A percentile compares a stretch with the other conserved stretches of the same genome.
Evolutionary conservation across 2,329 filamentous ascomycete species (phyloP).

Genomic region (Ambrosiella cleistominuta): DNA sequence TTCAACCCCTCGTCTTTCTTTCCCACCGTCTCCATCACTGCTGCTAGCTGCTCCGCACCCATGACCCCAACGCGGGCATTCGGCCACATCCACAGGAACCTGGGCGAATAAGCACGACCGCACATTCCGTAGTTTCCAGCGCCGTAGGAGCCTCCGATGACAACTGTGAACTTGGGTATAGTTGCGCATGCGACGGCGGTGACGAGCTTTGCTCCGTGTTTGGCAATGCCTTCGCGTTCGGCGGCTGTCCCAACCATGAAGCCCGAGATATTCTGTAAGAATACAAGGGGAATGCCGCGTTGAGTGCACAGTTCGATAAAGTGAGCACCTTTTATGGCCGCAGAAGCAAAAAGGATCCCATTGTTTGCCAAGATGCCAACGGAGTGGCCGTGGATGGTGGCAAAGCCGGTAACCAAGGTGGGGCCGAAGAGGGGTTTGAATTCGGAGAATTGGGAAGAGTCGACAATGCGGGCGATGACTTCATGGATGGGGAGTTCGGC

Average conservation of each 20-base stretch:
- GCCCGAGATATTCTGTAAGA: slow-evolving; percentile 89
- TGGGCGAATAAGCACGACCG: slow-evolving; percentile 77
- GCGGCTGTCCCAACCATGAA: slow-evolving; percentile 96
- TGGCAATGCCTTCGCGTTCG: slow-evolving; percentile 87
- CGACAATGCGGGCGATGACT: slow-evolving; percentile 81
- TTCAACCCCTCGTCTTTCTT: slow-evolving; percentile 61
- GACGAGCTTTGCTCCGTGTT: slow-evolving; percentile 93
- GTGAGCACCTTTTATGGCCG: slow-evolving; percentile 82
- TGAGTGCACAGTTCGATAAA: slow-evolving; percentile 92
- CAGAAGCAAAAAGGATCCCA: slow-evolving; percentile 81
- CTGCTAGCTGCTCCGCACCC: slow-evolving; percentile 79
- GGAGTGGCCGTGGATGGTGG: slow-evolving; percentile 70
- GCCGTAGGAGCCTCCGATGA: slow-evolving; percentile 83
- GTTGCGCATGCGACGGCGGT: slow-evolving; percentile 86
- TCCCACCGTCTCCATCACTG: slow-evolving; percentile 90
- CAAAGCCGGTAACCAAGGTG: slow-evolving; percentile 84
- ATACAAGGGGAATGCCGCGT: slow-evolving; percentile 74
- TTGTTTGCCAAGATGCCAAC: slow-evolving; percentile 94
- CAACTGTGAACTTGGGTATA: slow-evolving; percentile 92
- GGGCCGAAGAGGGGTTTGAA: slow-evolving; percentile 87
- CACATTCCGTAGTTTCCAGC: slow-evolving; percentile 99
- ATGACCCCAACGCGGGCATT: slow-evolving; percentile 94
- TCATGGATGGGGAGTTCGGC: slow-evolving; percentile 74
- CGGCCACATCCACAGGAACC: slow-evolving; percentile 93
- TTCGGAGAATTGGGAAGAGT: slow-evolving; percentile 76